Percentiles rank a stretch among this genome's conserved stretches.
These are phyloP conservation scores for Lineolata rhizophorae DNA, from an alignment of 495 filamentous ascomycete genomes.

Conservation along the genomic window DNA sequence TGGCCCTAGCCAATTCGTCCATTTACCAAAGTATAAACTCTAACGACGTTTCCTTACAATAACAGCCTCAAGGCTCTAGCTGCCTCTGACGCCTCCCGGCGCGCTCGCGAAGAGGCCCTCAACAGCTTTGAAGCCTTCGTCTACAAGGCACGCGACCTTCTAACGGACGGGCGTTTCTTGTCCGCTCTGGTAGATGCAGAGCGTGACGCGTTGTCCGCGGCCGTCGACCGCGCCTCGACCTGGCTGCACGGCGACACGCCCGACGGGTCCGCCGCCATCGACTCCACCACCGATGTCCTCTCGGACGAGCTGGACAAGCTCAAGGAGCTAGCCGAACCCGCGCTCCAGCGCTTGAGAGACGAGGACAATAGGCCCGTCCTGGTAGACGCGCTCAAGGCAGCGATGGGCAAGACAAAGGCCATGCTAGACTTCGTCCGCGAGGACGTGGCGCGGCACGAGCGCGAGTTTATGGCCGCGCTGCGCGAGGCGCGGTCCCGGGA, in stretches of 20 bases:
- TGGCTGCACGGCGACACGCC: no score
- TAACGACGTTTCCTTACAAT: no score
- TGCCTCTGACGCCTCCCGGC: constrained; percentile 53
- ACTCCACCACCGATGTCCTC: constrained; percentile 48
- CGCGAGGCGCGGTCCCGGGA: constrained; percentile 32
- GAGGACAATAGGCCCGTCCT: constrained; percentile 40
- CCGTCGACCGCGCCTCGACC: no score
- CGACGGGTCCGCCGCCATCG: no score
- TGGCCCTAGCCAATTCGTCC: no score
- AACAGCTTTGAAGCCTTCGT: constrained; percentile 90
- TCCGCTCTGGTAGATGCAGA: constrained; percentile 40
- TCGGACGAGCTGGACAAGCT: constrained; percentile 51
- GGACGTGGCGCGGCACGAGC: constrained; percentile 47
- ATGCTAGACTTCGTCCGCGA: constrained; percentile 46
- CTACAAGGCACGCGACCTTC: constrained; percentile 65
- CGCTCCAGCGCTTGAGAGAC: constrained; percentile 47
- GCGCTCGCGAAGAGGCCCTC: constrained; percentile 62
- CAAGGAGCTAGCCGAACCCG: constrained; percentile 44
- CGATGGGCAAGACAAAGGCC: constrained; percentile 49
- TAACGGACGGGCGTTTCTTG: constrained; percentile 52
- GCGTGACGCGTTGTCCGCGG: constrained; percentile 79
- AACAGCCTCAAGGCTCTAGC: constrained; percentile 56
- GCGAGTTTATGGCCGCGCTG: constrained; percentile 38
- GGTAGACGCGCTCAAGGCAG: constrained; percentile 45
- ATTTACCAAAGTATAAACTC: no score